phyloP scores from a whole-genome alignment of 2,329 filamentous ascomycete genomes.

The Fusarium sp. region DNA sequence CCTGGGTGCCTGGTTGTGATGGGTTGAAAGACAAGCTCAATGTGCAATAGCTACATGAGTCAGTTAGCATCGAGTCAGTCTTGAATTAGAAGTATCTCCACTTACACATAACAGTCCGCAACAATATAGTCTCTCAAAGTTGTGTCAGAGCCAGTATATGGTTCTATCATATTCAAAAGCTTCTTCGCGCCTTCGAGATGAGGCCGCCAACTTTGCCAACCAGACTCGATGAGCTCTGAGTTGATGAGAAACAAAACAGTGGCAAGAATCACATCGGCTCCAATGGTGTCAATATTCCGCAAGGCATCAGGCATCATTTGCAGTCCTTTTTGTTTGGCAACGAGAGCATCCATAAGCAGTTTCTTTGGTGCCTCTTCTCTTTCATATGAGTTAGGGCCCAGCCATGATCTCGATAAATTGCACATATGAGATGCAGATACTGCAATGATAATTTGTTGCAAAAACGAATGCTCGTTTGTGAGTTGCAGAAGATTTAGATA shows the following conservation, averaged over 20 bases:
- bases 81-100: background rate
- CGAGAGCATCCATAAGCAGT: constrained; percentile 53
- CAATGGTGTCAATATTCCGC: constrained; percentile 49
- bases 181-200: constrained; percentile 58
- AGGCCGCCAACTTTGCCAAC: constrained; percentile 57
- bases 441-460: constrained; percentile 59
- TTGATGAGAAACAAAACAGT: constrained; percentile 61
- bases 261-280: constrained; percentile 55
- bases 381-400: constrained; percentile 42
- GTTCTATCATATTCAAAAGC: constrained; percentile 54
- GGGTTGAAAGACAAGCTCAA: constrained; percentile 56
- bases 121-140: constrained; percentile 56
- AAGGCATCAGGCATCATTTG: constrained; percentile 53
- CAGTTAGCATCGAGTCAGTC: background rate
- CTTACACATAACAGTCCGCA: constrained; percentile 59
- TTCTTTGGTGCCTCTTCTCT: constrained; percentile 45
- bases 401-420: constrained; percentile 42
- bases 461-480: constrained; percentile 51
- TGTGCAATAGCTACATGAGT: constrained; percentile 52
- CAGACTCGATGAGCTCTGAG: constrained; percentile 60
- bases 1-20: constrained; percentile 41
- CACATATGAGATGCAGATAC: constrained; percentile 60
- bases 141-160: constrained; percentile 46
- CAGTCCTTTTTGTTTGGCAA: constrained; percentile 57
- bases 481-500: constrained; percentile 57